phyloP scores from a whole-genome alignment of 208 protist genomes.

The Plasmodiophora brassicae region DNA sequence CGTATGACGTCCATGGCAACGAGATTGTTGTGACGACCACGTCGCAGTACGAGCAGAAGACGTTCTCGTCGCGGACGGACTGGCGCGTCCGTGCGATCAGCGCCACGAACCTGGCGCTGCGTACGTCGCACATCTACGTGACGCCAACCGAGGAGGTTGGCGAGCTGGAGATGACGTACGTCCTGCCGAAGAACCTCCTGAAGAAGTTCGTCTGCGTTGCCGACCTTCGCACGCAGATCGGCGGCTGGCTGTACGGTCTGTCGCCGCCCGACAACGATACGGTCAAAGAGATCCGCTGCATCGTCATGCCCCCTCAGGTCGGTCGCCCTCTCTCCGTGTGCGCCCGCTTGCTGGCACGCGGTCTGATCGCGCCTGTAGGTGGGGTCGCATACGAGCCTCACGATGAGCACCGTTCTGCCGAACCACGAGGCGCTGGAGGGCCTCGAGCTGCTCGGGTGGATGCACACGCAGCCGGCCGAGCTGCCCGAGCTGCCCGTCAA shows the following conservation, averaged over 20 bases:
- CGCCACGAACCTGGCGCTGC: constrained; percentile 81
- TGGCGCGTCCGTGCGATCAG: constrained; percentile 85
- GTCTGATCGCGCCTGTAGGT: no score
- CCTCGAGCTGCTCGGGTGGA: constrained; percentile 86
- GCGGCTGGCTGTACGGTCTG: constrained; percentile 81
- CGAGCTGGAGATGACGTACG: constrained; percentile 74
- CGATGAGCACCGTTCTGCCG: constrained; percentile 72
- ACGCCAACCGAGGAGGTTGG: constrained; percentile 69
- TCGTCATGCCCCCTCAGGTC: constrained; percentile 87
- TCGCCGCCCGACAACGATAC: constrained; percentile 76
- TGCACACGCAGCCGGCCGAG: constrained; percentile 87
- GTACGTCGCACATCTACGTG: constrained; percentile 89
- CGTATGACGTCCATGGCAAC: constrained; percentile 80
- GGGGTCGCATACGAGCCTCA: no score
- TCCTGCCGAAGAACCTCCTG: constrained; percentile 89
- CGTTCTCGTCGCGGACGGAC: constrained; percentile 78
- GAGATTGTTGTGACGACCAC: constrained; percentile 81
- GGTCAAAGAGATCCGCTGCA: constrained; percentile 84
- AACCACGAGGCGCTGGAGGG: constrained; percentile 77
- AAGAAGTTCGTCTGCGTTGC: constrained; percentile 83
- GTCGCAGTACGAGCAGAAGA: constrained; percentile 76
- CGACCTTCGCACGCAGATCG: constrained; percentile 86
- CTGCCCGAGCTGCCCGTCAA: constrained; percentile 71
- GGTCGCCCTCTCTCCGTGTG: no score
- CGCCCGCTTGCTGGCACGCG: no score